Percentiles rank a stretch among this genome's conserved stretches.
These are phyloP conservation scores for Candida morakotiae DNA, from an alignment of 805 yeast species.

Conservation along the genomic window DNA sequence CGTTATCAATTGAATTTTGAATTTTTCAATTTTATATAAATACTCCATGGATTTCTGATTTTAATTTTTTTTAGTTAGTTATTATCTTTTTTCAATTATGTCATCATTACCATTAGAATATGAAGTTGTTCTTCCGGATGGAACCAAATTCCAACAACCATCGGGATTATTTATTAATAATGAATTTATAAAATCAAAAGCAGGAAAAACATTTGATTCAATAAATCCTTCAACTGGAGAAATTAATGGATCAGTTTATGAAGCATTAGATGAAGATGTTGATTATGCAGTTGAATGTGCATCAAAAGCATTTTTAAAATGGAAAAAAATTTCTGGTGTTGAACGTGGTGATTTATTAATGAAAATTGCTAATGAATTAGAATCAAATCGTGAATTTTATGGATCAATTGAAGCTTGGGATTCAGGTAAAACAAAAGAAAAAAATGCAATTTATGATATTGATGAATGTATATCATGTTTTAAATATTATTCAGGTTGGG, in stretches of 20 bases:
- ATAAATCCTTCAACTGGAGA: constrained; percentile 42
- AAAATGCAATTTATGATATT: constrained; percentile 48
- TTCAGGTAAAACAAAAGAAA: constrained; percentile 43
- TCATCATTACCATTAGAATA: constrained; percentile 30
- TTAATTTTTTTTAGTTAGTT: neutral
- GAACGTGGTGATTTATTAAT: constrained; percentile 35
- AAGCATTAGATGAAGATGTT: constrained; percentile 40
- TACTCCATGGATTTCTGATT: neutral
- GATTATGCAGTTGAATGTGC: constrained; percentile 40
- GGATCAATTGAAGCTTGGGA: constrained; percentile 44
- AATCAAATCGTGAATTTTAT: constrained; percentile 28
- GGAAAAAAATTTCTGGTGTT: constrained; percentile 45
- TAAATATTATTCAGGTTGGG: constrained; percentile 60
- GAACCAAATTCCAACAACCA: constrained; percentile 49
- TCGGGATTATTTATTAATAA: constrained; percentile 54
- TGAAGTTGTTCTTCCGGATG: constrained; percentile 46
- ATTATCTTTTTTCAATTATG: neutral
- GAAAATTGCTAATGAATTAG: constrained; percentile 35
- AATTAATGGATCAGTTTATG: constrained; percentile 37
- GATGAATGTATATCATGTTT: constrained; percentile 42
- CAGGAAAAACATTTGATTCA: constrained; percentile 36
- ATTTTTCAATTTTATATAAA: no score
- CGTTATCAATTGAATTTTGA: no score
- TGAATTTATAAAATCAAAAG: constrained; percentile 35
- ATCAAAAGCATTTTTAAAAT: constrained; percentile 34